A percentile compares a stretch with the other conserved stretches of the same genome.
Evolutionary conservation across 1,139 yeast genomes (phyloP).

Genomic region (Candida sp.): DNA sequence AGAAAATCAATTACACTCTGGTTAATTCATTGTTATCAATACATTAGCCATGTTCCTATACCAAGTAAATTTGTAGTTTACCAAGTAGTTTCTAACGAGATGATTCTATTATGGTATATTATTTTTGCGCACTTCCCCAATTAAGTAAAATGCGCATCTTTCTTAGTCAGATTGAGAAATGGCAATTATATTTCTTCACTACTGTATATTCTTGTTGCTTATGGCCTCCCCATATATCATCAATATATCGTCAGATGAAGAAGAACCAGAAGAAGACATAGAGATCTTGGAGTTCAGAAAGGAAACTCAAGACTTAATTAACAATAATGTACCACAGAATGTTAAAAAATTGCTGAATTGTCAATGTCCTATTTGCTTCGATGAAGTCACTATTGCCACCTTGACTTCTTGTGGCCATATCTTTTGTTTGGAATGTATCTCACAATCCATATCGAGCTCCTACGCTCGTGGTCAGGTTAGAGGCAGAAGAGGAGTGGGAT

Average conservation of each 20-base stretch:
- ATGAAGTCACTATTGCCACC: conserved; percentile 37
- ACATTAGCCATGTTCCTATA: too few relatives aligned
- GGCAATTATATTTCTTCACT: too few relatives aligned
- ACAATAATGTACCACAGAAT: conserved; percentile 19
- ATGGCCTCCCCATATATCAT: conserved; percentile 16
- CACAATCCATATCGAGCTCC: conserved; percentile 39
- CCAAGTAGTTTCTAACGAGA: too few relatives aligned
- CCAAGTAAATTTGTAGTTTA: too few relatives aligned
- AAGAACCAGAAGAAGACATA: conserved; percentile 33
- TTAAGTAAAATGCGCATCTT: too few relatives aligned
- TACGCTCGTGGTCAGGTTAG: conserved; percentile 40
- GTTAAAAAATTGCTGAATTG: conserved; percentile 32
- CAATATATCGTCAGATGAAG: conserved; percentile 18
- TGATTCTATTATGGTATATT: too few relatives aligned
- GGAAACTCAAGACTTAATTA: conserved; percentile 32
- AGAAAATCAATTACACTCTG: too few relatives aligned
- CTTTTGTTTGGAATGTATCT: conserved; percentile 44
- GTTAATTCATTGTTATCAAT: too few relatives aligned
- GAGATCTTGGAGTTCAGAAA: conserved; percentile 36
- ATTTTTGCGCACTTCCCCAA: too few relatives aligned
- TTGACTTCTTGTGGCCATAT: conserved; percentile 45
- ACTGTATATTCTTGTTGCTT: neutral
- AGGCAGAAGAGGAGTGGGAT: conserved; percentile 34
- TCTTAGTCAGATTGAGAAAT: too few relatives aligned
- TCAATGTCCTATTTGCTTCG: conserved; percentile 48